Percentiles rank a stretch among this genome's conserved stretches.
These are phyloP conservation scores for Arabidopsis hybrid DNA, from an alignment of 441 rosid genomes.

Conservation along the genomic window DNA sequence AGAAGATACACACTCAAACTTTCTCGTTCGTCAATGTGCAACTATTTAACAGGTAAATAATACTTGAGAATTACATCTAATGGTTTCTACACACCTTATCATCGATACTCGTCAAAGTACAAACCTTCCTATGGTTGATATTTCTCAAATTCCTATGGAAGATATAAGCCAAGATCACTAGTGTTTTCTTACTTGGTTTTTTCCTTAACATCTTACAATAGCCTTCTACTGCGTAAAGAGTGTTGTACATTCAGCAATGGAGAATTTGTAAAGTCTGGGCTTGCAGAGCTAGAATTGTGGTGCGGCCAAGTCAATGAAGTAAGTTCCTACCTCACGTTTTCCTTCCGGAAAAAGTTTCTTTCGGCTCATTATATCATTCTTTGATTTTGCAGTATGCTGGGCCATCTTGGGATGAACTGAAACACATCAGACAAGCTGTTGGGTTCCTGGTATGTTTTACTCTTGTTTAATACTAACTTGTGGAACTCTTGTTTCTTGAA, in stretches of 20 bases:
- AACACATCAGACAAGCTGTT: slow-evolving; percentile 87
- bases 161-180: slow-evolving; percentile 11
- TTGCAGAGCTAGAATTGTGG: slow-evolving; percentile 91
- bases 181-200: slow-evolving; percentile 34
- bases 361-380: slow-evolving; percentile 2
- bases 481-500: no score
- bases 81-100: not conserved
- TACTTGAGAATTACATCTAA: not conserved
- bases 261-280: slow-evolving; percentile 83
- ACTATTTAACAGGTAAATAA: slow-evolving; percentile 60
- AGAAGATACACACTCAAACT: slow-evolving; percentile 62
- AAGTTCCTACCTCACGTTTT: slow-evolving; percentile 22
- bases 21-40: slow-evolving; percentile 68
- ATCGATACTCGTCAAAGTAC: not conserved
- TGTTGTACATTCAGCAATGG: slow-evolving; percentile 94
- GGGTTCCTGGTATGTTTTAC: slow-evolving; percentile 75
- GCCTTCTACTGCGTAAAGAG: slow-evolving; percentile 88
- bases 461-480: no score
- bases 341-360: not conserved
- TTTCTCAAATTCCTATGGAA: not conserved
- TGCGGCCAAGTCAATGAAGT: slow-evolving; percentile 82
- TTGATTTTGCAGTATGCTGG: slow-evolving; percentile 75
- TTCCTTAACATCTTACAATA: slow-evolving; percentile 47
- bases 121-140: no score
- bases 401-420: slow-evolving; percentile 87